Evolutionary conservation across 805 yeast species (phyloP).

Genomic region (Suhomyces sp.): DNA sequence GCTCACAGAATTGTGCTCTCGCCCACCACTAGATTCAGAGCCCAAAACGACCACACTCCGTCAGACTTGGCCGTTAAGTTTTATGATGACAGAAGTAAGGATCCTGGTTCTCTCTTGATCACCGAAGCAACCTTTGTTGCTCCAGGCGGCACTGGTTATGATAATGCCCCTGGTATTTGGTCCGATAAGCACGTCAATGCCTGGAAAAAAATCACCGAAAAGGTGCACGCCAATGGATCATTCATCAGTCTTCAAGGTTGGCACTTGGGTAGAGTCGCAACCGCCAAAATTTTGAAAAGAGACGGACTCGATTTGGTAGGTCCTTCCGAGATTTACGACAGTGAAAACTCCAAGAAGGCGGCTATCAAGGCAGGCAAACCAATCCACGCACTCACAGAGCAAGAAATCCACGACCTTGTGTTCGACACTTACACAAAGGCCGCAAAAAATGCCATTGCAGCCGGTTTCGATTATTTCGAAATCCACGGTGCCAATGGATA

Average conservation of each 20-base stretch:
- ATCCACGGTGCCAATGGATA: conserved; percentile 43
- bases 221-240: conserved; percentile 13
- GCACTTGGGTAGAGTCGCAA: conserved; percentile 22
- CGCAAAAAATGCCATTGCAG: conserved; percentile 37
- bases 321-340: conserved; percentile 38
- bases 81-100: conserved; percentile 53
- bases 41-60: conserved; percentile 38
- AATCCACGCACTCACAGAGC: conserved; percentile 23
- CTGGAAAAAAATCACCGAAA: conserved; percentile 21
- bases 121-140: conserved; percentile 60
- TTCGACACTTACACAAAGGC: conserved; percentile 40
- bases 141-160: conserved; percentile 22
- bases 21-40: conserved; percentile 52
- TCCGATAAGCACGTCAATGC: conserved; percentile 22
- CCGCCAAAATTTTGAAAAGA: conserved; percentile 33
- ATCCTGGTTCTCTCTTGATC: conserved; percentile 57
- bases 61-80: conserved; percentile 47
- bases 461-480: conserved; percentile 41
- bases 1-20: conserved; percentile 45
- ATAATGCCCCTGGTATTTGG: conserved; percentile 15
- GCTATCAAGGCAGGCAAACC: conserved; percentile 32
- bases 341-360: conserved; percentile 30
- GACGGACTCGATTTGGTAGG: conserved; percentile 37
- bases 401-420: conserved; percentile 41
- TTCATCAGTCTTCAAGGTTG: conserved; percentile 13